Evolutionary conservation across 2,329 filamentous ascomycete species (phyloP), one percentile per base, ranked within the genome.

Genomic region (Fusarium nisikadoi): DNA sequence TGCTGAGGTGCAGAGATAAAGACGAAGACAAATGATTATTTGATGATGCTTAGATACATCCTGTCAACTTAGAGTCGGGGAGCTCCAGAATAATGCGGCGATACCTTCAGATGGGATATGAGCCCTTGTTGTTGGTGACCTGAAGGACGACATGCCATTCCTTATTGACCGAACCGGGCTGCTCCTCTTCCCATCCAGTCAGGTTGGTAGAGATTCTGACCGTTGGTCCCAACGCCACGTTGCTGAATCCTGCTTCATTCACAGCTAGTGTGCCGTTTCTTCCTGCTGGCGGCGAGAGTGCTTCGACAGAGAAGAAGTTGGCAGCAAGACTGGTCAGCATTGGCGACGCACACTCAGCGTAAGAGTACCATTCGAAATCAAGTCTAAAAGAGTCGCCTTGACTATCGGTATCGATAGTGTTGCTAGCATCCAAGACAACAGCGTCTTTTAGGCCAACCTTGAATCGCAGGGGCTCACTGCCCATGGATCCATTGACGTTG

Each of bases 131-230:
- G 36, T 68, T 68, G 4, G 54, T 68, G 5, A 68, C 62, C 41
- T 68, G 62, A 8, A 68, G 43, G 27, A 68, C 36, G 2, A 68
- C 42, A n/a, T 68, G 54, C 65, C 65, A 68, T 41, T 66, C 61
- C 12, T 65, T 66, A 4, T 38, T 38, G 16, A 49, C 62, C 2
- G 13, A 36, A 8, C 65, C 54, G 0, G 62, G 62, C 20, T 66
- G 50, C 13, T 66, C 63, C 10, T 67, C 47, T 47, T 49, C 36
- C 62, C 62, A 66, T 0, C 17, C 6, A 1, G 19, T 36, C 20
- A 68, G 20, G 19, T 35, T 27, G 1, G 33, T 42, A 0, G 62
- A 67, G 17, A 68, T 54, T 7, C 29, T 42, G 6, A 67, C 54
- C 13, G 8, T n/a, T 6, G 62, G 25, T 16, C 65, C 47, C 2